These are phyloP conservation scores for Kwoniella europaea DNA, from an alignment of 768 basidiomycete genomes.

Conservation along the genomic window DNA sequence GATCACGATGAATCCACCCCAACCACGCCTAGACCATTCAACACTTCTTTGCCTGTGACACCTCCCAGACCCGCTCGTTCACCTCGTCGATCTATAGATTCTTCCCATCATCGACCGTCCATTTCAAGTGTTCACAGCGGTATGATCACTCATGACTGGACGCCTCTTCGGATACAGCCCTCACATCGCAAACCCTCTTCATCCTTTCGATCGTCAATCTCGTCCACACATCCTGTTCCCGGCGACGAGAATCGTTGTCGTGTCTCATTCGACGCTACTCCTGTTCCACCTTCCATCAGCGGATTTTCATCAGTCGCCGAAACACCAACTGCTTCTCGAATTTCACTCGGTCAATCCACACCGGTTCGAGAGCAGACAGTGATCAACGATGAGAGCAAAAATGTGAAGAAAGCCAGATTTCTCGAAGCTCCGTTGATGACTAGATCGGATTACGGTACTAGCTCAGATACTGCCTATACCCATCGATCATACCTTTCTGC, in stretches of 20 bases:
- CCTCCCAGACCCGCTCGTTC: slow-evolving; percentile 15
- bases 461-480: slow-evolving; percentile 1
- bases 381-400: not conserved
- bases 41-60: not conserved
- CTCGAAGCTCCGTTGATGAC: slow-evolving; percentile 13
- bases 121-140: not conserved
- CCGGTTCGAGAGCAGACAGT: not conserved
- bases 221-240: not conserved
- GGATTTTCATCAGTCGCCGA: not conserved
- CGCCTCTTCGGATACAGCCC: not conserved
- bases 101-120: not conserved
- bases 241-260: slow-evolving; percentile 13
- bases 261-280: slow-evolving; percentile 23
- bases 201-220: slow-evolving; percentile 8
- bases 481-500: slow-evolving; percentile 6
- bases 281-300: slow-evolving; percentile 2
- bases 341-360: not conserved
- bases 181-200: slow-evolving; percentile 6
- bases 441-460: slow-evolving; percentile 1
- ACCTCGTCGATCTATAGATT: slow-evolving; percentile 14
- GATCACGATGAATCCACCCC: not conserved
- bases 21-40: not conserved
- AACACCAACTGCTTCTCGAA: not conserved
- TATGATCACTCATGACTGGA: not conserved
- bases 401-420: slow-evolving; percentile 17